Evolutionary conservation across 306 rosid genomes (phyloP).

Genomic region (Senna siamea): DNA sequence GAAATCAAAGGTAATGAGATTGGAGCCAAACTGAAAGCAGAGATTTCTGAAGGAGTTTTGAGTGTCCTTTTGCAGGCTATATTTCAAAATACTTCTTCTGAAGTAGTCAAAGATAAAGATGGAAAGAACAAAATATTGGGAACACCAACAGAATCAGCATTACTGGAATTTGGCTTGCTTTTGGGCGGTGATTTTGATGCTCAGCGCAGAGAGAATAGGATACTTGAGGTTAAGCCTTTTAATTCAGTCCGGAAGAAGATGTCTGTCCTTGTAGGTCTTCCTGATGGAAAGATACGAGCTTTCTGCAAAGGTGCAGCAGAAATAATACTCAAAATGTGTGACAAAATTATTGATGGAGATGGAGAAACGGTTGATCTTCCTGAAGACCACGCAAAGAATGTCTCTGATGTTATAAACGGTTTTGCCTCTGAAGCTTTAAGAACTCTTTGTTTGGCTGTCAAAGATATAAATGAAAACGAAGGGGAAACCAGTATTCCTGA

Average conservation of each 20-base stretch:
- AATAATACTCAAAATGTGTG: slow-evolving; percentile 65
- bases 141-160: slow-evolving; percentile 88
- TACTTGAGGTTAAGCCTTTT: slow-evolving; percentile 84
- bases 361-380: slow-evolving; percentile 64
- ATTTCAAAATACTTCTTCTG: slow-evolving; percentile 82
- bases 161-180: slow-evolving; percentile 78
- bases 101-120: slow-evolving; percentile 62
- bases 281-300: slow-evolving; percentile 57
- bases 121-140: slow-evolving; percentile 68
- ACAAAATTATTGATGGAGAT: slow-evolving; percentile 59
- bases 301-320: slow-evolving; percentile 98
- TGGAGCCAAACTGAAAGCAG: too few species aligned
- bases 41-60: slow-evolving; percentile 57
- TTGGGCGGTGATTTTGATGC: slow-evolving; percentile 74
- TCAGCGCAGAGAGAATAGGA: slow-evolving; percentile 55
- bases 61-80: slow-evolving; percentile 67
- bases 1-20: slow-evolving; percentile 52
- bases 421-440: slow-evolving; percentile 86
- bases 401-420: slow-evolving; percentile 61
- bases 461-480: slow-evolving; percentile 52
- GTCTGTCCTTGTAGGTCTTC: slow-evolving; percentile 81
- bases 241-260: slow-evolving; percentile 86
- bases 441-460: slow-evolving; percentile 85
- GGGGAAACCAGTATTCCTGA: slow-evolving; percentile 54
- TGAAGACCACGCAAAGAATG: slow-evolving; percentile 47